These are phyloP conservation scores for Xylaria palmicola DNA, from an alignment of 495 filamentous ascomycete genomes.

Conservation along the genomic window DNA sequence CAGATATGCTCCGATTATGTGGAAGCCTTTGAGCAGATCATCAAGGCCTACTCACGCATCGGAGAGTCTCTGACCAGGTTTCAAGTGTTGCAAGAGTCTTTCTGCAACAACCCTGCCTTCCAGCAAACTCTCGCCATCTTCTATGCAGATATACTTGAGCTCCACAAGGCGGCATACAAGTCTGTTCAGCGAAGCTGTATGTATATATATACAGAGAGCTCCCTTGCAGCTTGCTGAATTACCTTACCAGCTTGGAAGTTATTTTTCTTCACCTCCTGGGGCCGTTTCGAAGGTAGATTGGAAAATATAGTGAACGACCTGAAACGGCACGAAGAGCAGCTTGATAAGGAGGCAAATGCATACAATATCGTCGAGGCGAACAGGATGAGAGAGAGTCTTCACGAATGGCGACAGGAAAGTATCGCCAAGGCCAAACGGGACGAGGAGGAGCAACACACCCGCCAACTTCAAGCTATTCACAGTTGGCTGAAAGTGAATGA, in stretches of 20 bases:
- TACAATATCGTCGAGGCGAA: slow-evolving; percentile 21
- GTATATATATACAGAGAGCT: background rate
- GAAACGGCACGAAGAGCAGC: slow-evolving; percentile 32
- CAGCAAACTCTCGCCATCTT: slow-evolving; percentile 40
- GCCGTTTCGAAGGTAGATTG: slow-evolving; percentile 39
- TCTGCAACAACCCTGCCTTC: slow-evolving; percentile 33
- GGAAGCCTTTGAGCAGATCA: slow-evolving; percentile 40
- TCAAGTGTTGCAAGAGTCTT: slow-evolving; percentile 28
- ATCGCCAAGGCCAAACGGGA: slow-evolving; percentile 16
- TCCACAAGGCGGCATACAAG: slow-evolving; percentile 47
- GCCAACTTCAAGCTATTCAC: slow-evolving; percentile 24
- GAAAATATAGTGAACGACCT: slow-evolving; percentile 39
- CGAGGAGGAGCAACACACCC: slow-evolving; percentile 22
- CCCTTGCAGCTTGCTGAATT: background rate
- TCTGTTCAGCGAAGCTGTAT: slow-evolving; percentile 41
- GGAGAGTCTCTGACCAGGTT: slow-evolving; percentile 40
- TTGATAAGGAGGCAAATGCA: slow-evolving; percentile 39
- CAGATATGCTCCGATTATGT: slow-evolving; percentile 36
- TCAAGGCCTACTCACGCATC: slow-evolving; percentile 41
- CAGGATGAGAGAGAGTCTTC: slow-evolving; percentile 19
- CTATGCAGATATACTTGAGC: slow-evolving; percentile 45
- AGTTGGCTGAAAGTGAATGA: slow-evolving; percentile 31
- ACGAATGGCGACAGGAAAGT: slow-evolving; percentile 21
- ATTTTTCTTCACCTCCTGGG: slow-evolving; percentile 44
- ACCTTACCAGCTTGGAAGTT: slow-evolving; percentile 40